These are phyloP conservation scores for Thalassiosira profunda DNA, from an alignment of 108 stramenopile genomes.

Conservation along the genomic window DNA sequence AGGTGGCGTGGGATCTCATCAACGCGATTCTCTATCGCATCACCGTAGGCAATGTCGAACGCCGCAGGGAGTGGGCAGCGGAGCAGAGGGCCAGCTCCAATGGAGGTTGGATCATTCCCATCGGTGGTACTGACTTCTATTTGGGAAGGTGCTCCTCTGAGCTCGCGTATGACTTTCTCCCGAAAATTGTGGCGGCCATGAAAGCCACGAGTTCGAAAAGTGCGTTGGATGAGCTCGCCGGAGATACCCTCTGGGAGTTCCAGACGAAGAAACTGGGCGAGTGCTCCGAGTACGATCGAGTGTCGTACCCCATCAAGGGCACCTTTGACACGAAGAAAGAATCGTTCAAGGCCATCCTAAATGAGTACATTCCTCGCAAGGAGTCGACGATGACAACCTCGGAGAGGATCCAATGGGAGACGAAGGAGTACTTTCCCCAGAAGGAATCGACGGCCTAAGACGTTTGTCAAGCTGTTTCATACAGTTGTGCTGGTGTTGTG, in stretches of 20 bases:
- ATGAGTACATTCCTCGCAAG: constrained; percentile 3
- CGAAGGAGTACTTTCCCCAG: too few species aligned
- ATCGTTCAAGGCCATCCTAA: constrained; percentile 2
- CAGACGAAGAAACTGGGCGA: neutral
- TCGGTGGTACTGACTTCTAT: constrained; percentile 5
- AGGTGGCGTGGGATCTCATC: constrained; percentile 15
- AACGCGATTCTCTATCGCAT: neutral
- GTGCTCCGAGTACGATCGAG: neutral
- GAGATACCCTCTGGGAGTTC: constrained; percentile 1
- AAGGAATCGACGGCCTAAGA: too few species aligned
- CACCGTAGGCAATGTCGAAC: neutral
- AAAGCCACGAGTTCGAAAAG: neutral
- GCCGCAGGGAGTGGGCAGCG: constrained; percentile 5
- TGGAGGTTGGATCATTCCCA: neutral
- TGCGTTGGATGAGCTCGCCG: neutral
- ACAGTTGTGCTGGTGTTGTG: too few species aligned
- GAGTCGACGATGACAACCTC: too few species aligned
- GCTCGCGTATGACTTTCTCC: neutral
- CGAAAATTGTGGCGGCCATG: constrained; percentile 2
- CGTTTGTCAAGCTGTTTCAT: too few species aligned
- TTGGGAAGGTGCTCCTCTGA: neutral
- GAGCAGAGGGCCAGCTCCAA: neutral
- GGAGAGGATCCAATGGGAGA: too few species aligned
- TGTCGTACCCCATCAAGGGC: neutral
- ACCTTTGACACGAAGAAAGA: neutral